Percentiles rank a stretch among this genome's conserved stretches.
phyloP scores from a whole-genome alignment of 225 moss, liverwort and hornwort genomes.

The Physcomitrellopsis africana region DNA sequence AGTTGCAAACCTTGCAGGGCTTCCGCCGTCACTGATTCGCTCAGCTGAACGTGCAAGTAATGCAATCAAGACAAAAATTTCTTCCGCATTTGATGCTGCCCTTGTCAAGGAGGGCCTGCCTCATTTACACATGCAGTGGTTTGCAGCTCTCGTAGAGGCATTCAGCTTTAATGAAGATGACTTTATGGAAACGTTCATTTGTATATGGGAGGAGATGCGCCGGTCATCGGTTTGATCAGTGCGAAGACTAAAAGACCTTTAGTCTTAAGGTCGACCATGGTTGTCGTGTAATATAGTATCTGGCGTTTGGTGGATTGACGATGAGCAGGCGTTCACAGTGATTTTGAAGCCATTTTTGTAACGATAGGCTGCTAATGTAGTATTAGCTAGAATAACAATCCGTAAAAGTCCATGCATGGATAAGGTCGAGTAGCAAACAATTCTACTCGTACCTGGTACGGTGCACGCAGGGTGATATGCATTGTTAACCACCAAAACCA shows the following conservation, averaged over 20 bases:
- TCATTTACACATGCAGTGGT: conserved; percentile 58
- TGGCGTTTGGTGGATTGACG: conserved; percentile 11
- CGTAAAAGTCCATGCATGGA: conserved; percentile 1
- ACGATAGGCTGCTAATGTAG: conserved; percentile 22
- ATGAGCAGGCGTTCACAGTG: conserved; percentile 8
- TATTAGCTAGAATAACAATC: neutral
- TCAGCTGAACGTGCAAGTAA: conserved; percentile 68
- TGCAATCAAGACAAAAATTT: conserved; percentile 42
- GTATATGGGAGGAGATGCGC: conserved; percentile 63
- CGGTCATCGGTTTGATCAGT: conserved; percentile 49
- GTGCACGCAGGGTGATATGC: no score
- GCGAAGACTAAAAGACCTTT: neutral
- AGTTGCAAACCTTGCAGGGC: conserved; percentile 83
- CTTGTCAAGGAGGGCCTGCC: conserved; percentile 61
- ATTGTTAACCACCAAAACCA: no score
- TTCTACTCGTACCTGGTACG: neutral
- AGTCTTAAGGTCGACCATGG: neutral
- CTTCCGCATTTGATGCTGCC: conserved; percentile 51
- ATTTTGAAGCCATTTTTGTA: conserved; percentile 21
- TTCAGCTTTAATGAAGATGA: conserved; percentile 45
- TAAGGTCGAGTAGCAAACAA: conserved; percentile 4
- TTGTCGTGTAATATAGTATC: conserved; percentile 19
- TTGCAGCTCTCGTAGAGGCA: conserved; percentile 49
- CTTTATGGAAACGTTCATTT: conserved; percentile 50
- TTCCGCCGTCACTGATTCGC: conserved; percentile 66